phyloP scores from a whole-genome alignment of 2,329 filamentous ascomycete genomes.

The Penicillium freii region DNA sequence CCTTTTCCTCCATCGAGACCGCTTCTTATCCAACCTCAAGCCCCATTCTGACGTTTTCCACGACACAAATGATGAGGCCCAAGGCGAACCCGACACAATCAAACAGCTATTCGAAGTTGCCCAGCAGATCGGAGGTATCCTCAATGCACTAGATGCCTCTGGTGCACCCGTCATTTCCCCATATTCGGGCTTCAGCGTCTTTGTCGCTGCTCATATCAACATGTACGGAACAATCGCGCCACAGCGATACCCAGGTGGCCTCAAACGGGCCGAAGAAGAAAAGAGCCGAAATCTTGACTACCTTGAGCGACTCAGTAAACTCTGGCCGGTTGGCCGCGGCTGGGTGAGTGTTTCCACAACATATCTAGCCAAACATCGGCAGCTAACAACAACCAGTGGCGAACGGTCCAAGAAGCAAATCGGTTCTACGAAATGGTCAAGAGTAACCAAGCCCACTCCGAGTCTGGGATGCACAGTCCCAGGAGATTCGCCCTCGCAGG shows the following conservation, averaged over 20 bases:
- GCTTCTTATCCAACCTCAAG: constrained; percentile 34
- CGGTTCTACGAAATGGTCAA: constrained; percentile 36
- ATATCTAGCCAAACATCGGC: no score
- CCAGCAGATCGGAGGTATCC: constrained; percentile 33
- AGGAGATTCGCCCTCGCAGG: constrained; percentile 34
- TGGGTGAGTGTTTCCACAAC: constrained; percentile 27
- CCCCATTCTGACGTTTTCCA: constrained; percentile 24
- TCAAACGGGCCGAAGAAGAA: constrained; percentile 32
- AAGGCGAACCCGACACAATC: constrained; percentile 26
- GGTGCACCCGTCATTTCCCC: constrained; percentile 36
- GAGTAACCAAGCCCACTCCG: constrained; percentile 24
- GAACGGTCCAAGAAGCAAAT: constrained; percentile 37
- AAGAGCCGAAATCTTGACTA: constrained; percentile 34
- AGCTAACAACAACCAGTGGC: constrained; percentile 29
- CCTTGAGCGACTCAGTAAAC: constrained; percentile 32
- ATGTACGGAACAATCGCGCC: constrained; percentile 40
- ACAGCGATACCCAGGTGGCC: constrained; percentile 34
- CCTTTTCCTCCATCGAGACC: constrained; percentile 37
- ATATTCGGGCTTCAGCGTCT: constrained; percentile 40
- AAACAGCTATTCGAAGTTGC: constrained; percentile 34
- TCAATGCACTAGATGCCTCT: constrained; percentile 33
- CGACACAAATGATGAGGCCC: constrained; percentile 15
- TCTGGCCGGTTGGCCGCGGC: constrained; percentile 37
- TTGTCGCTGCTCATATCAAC: constrained; percentile 40
- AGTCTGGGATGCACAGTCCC: constrained; percentile 25